Base-by-base conservation (phyloP, 768 basidiomycete species). In the Coprinellus micaceus region DNA sequence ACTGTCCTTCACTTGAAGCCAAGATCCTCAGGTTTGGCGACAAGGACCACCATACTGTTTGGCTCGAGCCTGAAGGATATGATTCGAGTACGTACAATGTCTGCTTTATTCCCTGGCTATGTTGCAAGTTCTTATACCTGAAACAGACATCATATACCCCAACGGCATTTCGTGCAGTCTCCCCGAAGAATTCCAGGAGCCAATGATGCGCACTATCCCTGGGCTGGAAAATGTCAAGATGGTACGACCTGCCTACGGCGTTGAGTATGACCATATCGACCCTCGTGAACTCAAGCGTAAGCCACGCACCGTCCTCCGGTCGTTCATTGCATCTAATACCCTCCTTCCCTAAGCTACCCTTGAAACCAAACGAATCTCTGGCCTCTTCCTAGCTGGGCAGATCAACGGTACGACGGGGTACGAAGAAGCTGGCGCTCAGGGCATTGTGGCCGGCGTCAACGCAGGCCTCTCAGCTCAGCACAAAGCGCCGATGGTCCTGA, bases 341-440 rank as follows among this genome's bases (percentile, higher is more conserved):
- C 15, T 57, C 19, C 28, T 15, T 52, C 5, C 41, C 9, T 40
- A 57, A 92, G 89, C 82, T 17, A 92, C 91, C 0, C 75, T 96
- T 53, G 89, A 96, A 69, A 94, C 94, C 0, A 91, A 91, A 66
- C 81, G 88, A 26, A 89, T 95, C 40, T 76, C 82, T 82, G 92
- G 92, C 1, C 78, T 95, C 2, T 95, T 89, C 70, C 81, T 95
- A 21, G 91, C 91, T 0, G 92, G 93, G 3, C 92, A 95, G 68
- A 95, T 95, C 63, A 95, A 94, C 61, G 89, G 89, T 78, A 96
- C 94, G 1, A 96, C 94, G 1, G 94, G 94, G 4, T 96, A 96
- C 66, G 94, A 96, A 67, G 94, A 96, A 72, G 94, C 94, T 1
- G 94, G 91, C 2, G 91, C 90, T 3, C 94, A 95, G 67, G 94